These are phyloP conservation scores for Alloteropsis semialata DNA, from an alignment of 176 grass and related monocot genomes.

Conservation along the genomic window DNA sequence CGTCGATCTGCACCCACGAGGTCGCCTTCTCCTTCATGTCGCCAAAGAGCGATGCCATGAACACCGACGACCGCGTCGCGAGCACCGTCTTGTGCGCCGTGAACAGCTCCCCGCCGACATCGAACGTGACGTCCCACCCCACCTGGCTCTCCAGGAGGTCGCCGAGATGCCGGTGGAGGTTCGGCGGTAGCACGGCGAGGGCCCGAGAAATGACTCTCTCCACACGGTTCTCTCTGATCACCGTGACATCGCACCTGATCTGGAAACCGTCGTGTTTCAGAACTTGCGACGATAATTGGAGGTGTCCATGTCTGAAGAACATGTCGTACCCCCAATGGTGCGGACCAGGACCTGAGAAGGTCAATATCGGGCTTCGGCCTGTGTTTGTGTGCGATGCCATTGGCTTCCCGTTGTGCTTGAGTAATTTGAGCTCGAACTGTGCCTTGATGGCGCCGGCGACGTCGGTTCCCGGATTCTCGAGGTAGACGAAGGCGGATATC, in stretches of 20 bases:
- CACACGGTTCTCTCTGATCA: neutral
- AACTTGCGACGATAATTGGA: too few species aligned
- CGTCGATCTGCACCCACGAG: neutral
- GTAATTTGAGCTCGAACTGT: neutral
- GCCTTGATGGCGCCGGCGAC: neutral
- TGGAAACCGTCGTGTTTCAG: neutral
- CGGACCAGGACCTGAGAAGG: too few species aligned
- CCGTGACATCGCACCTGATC: neutral
- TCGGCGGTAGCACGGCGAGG: neutral
- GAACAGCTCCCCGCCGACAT: neutral
- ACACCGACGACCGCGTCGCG: conserved; percentile 24
- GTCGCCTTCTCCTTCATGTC: conserved; percentile 15
- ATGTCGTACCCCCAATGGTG: too few species aligned
- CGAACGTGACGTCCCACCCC: conserved; percentile 4
- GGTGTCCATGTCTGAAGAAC: too few species aligned
- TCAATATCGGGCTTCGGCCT: too few species aligned
- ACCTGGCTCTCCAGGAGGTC: neutral
- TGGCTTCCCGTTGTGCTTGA: too few species aligned
- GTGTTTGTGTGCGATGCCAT: too few species aligned
- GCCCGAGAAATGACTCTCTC: neutral
- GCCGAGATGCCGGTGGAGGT: neutral
- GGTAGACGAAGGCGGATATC: neutral
- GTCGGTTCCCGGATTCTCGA: neutral
- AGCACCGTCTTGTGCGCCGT: conserved; percentile 14
- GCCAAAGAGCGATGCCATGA: conserved; percentile 20